Percentiles rank a stretch among this genome's conserved stretches.
phyloP scores from a whole-genome alignment of 2,329 filamentous ascomycete species.

The Nigrograna mackinnonii region DNA sequence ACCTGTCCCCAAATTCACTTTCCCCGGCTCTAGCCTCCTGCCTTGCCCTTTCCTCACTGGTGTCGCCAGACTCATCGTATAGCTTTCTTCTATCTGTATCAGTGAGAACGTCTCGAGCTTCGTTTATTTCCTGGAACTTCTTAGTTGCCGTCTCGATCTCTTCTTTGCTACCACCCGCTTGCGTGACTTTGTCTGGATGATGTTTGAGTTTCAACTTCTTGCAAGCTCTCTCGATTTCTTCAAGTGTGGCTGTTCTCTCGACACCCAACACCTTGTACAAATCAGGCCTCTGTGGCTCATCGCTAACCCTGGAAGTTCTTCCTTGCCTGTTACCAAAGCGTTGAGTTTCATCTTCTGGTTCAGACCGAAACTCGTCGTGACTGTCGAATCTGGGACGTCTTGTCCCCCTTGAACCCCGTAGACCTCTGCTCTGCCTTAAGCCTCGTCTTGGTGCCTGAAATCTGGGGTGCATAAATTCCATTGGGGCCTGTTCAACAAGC shows the following conservation, averaged over 20 bases:
- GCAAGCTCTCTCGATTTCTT: not conserved
- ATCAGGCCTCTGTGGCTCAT: not conserved
- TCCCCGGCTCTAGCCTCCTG: too few relatives aligned
- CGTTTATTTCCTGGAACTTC: not conserved
- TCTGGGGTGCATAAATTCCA: too few relatives aligned
- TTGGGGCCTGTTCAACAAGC: too few relatives aligned
- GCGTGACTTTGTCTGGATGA: not conserved
- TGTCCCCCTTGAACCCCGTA: too few relatives aligned
- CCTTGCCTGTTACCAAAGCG: too few relatives aligned
- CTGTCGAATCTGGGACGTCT: too few relatives aligned
- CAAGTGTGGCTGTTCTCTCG: not conserved
- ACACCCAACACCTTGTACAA: not conserved
- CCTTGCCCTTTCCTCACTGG: not conserved
- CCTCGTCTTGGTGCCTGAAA: too few relatives aligned
- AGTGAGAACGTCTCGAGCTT: not conserved
- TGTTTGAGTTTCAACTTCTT: not conserved
- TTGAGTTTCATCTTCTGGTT: too few relatives aligned
- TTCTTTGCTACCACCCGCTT: not conserved
- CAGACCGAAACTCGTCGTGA: too few relatives aligned
- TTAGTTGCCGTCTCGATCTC: not conserved
- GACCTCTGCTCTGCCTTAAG: too few relatives aligned
- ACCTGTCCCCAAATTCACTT: not conserved
- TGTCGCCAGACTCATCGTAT: not conserved
- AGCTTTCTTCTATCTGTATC: not conserved
- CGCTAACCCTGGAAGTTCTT: too few relatives aligned